These are phyloP conservation scores for Candida tibetensis DNA, from an alignment of 805 yeast genomes.

Conservation along the genomic window DNA sequence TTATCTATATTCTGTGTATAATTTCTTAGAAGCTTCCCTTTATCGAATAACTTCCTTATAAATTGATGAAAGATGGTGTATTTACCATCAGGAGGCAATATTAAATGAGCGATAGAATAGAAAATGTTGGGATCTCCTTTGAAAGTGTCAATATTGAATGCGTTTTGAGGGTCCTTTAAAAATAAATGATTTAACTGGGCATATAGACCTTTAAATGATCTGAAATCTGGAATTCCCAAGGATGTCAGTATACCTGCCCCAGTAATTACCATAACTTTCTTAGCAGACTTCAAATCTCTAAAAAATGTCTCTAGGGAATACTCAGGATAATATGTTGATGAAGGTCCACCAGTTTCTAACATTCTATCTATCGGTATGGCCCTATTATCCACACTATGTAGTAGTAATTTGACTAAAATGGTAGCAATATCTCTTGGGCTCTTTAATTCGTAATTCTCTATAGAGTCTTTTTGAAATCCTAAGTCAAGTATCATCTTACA, in stretches of 20 bases:
- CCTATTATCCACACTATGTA: not conserved
- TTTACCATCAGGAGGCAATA: constrained; percentile 55
- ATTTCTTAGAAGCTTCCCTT: constrained; percentile 37
- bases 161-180: constrained; percentile 85
- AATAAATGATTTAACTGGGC: constrained; percentile 65
- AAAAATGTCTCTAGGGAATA: constrained; percentile 14
- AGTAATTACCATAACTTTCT: constrained; percentile 67
- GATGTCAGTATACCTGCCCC: constrained; percentile 95
- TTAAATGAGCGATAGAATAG: constrained; percentile 82
- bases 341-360: not conserved
- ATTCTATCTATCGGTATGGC: not conserved
- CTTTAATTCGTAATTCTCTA: constrained; percentile 6
- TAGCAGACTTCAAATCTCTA: constrained; percentile 15
- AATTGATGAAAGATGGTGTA: constrained; percentile 40
- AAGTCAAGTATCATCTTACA: constrained; percentile 15
- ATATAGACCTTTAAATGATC: constrained; percentile 86
- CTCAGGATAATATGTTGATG: not conserved
- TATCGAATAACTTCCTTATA: constrained; percentile 32
- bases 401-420: constrained; percentile 2
- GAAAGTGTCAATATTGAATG: constrained; percentile 73
- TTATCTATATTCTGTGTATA: constrained; percentile 47
- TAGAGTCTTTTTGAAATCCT: constrained; percentile 12
- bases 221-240: constrained; percentile 87
- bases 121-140: constrained; percentile 74
- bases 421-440: constrained; percentile 9